phyloP scores from a whole-genome alignment of 176 grass and related monocot genomes.

The Thalia dealbata region DNA sequence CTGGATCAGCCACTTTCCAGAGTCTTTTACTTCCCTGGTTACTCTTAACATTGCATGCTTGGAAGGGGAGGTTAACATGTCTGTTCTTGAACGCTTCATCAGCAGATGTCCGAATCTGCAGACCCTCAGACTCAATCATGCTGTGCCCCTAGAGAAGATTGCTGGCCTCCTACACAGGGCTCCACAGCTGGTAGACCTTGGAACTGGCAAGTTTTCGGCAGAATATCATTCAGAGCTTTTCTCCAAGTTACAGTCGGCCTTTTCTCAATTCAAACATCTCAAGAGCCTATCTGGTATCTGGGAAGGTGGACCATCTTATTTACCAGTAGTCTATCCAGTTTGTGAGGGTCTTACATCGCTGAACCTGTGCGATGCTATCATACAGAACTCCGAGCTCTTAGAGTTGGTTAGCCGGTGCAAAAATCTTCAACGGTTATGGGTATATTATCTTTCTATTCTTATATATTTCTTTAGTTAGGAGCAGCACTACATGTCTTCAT shows the following conservation, averaged over 20 bases:
- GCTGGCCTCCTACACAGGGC: constrained; percentile 36
- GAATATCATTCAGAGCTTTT: constrained; percentile 46
- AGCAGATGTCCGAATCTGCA: constrained; percentile 57
- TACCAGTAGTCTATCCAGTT: constrained; percentile 50
- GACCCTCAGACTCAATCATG: constrained; percentile 49
- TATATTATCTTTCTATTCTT: constrained; percentile 20
- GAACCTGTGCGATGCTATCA: constrained; percentile 48
- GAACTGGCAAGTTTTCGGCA: constrained; percentile 36
- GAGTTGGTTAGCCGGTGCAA: constrained; percentile 64
- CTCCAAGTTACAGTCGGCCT: constrained; percentile 39
- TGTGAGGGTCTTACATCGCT: constrained; percentile 59
- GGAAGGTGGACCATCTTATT: constrained; percentile 44
- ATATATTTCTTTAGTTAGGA: not conserved
- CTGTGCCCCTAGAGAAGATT: constrained; percentile 55
- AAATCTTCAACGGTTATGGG: constrained; percentile 54
- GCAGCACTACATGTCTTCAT: not conserved
- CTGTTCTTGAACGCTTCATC: constrained; percentile 48
- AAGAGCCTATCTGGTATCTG: constrained; percentile 46
- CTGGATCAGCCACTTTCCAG: constrained; percentile 55
- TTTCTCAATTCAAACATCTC: constrained; percentile 43
- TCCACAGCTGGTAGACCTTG: constrained; percentile 49
- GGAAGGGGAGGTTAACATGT: constrained; percentile 40
- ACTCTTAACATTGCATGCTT: constrained; percentile 64
- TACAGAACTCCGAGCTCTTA: constrained; percentile 44
- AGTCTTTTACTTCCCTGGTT: constrained; percentile 53